Base-by-base conservation (phyloP, 192 early-diverging fungal genomes). In the Coemansia sp. region DNA sequence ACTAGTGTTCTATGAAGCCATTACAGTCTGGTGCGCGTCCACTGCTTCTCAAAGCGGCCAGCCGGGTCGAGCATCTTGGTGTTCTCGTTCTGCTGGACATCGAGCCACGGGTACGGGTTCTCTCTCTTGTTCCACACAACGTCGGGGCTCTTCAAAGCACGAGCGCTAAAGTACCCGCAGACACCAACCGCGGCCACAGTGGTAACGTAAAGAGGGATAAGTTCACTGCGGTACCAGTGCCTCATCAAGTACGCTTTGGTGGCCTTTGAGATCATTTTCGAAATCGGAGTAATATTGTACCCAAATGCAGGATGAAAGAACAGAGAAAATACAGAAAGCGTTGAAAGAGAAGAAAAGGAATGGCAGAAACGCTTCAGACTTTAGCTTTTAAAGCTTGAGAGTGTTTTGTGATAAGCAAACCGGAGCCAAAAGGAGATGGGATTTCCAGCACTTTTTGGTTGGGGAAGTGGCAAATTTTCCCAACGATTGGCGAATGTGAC, bases 21-120 rank as follows among this genome's bases (percentile, higher is more conserved):
- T 41, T 76, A 82, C 41, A 82, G 74, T 52, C 67, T 62, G 59
- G 68, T 70, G 68, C 79, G 79, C 4, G 63, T 66, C 79, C 79
- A 82, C 53, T 77, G 53, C 71, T 72, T 73, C 52, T 82, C 75
- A 48, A 82, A 82, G 52, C 65, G 62, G 62, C 59, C 55, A 57
- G 65, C 74, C 50, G 71, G 72, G 48, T 82, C 80, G 49, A 82
- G 47, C 19, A 82, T 65, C 80, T 82, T 82, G 59, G 70, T 48
- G 72, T 70, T 82, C 75, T 82, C 71, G 68, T 74, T 71, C 71
- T 77, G 67, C 80, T 82, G 32, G 45, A 82, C 80, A 41, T 78
- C 66, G 56, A 71, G 70, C 80, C 80, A 82, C 35, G 80, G 80
- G 62, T 76, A 69, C 12, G 74, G 74, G 80, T 82, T 82, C 59